Evolutionary conservation across 2,329 filamentous ascomycete genomes (phyloP), one percentile per base, ranked within the genome.

Genomic region (Ophiostoma montium): DNA sequence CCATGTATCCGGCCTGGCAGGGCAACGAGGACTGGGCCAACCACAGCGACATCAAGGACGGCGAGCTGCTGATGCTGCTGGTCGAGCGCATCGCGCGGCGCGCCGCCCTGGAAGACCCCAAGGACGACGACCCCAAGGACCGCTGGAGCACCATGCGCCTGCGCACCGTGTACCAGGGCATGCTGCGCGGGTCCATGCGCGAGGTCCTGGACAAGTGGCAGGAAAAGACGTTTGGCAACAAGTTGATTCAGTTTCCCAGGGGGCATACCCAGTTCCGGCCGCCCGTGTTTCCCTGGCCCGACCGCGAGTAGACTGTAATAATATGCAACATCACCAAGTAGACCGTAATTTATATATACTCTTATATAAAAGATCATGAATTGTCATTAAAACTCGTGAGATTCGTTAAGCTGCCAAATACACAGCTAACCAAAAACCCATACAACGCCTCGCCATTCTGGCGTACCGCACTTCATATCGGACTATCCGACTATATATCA

Each of bases 151-250:
- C 16, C 27, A 35, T 46, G 27, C 21, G 39, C 1, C 35, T 52
- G 35, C 41, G 45, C 3, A 51, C 38, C 13, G 47, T 55, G 10
- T 53, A 53, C 41, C 52, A 53, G 35, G 42, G 41, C 27, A 39
- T 48, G 16, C 15, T 53, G 18, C 36, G n/a, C n/a, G 50, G 50
- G 8, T 16, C 23, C 3, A 36, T 46, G 53, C 38, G 8, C 2
- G 42, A 18, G 11, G 10, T 18, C n/a, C 12, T 44, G 42, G 27
- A 33, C 4, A 19, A 46, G 4, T 12, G 15, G 19, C 31, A 38
- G 15, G 9, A 13, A 19, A 19, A 31, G 35, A 35, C 41, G 15
- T 42, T 50, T 27, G 36, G 35, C n/a, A 18, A 21, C 21, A 21
- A 13, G 10, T 16, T 18, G 35, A 31, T 50, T 10, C n/a, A 11